Percentiles rank a stretch among this genome's conserved stretches.
Evolutionary conservation across 352 stramenopile genomes (phyloP).

Genomic region (Phytophthora uliginosa): DNA sequence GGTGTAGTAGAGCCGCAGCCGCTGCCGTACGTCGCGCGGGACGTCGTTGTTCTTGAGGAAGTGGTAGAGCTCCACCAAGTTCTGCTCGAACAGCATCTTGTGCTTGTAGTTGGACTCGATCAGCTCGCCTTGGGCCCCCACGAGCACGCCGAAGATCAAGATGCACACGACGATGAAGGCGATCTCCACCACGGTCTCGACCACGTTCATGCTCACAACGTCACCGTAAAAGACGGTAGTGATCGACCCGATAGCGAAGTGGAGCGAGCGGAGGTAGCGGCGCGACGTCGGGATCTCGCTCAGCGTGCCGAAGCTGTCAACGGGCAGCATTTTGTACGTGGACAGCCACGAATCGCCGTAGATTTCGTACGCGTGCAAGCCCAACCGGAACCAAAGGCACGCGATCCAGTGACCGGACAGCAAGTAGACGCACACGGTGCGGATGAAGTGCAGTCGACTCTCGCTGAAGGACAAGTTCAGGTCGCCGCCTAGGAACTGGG

Average conservation of each 20-base stretch:
- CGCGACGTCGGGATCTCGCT: constrained; percentile 50
- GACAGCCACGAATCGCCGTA: constrained; percentile 71
- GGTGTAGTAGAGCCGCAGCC: constrained; percentile 69
- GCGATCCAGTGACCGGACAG: constrained; percentile 76
- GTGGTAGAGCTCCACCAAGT: constrained; percentile 69
- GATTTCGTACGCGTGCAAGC: constrained; percentile 52
- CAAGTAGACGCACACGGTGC: constrained; percentile 60
- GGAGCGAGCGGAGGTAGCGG: constrained; percentile 64
- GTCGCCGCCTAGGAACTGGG: constrained; percentile 61
- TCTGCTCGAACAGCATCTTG: constrained; percentile 78
- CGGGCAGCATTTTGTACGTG: constrained; percentile 59
- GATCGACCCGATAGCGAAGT: constrained; percentile 74
- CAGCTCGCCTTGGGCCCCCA: constrained; percentile 66
- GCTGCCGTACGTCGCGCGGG: constrained; percentile 54
- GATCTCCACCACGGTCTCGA: constrained; percentile 69
- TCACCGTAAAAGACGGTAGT: constrained; percentile 80
- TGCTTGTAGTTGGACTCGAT: constrained; percentile 76
- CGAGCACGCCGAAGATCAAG: constrained; percentile 76
- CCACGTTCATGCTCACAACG: constrained; percentile 69
- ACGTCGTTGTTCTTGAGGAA: constrained; percentile 73
- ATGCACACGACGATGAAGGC: constrained; percentile 73
- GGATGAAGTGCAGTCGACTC: constrained; percentile 60
- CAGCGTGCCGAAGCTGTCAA: constrained; percentile 55
- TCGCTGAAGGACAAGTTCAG: constrained; percentile 65
- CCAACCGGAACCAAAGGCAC: constrained; percentile 70